These are phyloP conservation scores for Aspergillus sp. DNA, from an alignment of 2,329 filamentous ascomycete genomes.

Conservation along the genomic window DNA sequence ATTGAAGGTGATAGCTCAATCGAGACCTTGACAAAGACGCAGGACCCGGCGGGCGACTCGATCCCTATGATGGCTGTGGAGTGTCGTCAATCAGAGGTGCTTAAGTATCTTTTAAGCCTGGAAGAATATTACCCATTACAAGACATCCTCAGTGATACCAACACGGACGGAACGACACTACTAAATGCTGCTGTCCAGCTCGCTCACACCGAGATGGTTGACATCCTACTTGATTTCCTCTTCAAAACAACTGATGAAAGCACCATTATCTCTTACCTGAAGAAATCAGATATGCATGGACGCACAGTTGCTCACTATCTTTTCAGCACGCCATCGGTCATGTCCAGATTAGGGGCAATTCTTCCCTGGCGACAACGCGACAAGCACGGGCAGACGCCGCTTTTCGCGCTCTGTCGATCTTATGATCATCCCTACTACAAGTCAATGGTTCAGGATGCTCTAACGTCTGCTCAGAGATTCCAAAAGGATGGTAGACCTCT, in stretches of 20 bases:
- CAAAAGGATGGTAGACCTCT: conserved; percentile 77
- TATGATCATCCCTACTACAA: conserved; percentile 89
- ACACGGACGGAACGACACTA: conserved; percentile 84
- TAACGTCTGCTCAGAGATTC: conserved; percentile 66
- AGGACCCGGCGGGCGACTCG: conserved; percentile 70
- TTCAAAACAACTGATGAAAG: conserved; percentile 52
- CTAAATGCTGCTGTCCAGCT: conserved; percentile 87
- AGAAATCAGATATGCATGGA: conserved; percentile 74
- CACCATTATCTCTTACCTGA: conserved; percentile 63
- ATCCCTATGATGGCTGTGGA: conserved; percentile 83
- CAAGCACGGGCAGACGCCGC: conserved; percentile 94
- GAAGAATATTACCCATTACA: conserved; percentile 68
- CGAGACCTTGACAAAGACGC: conserved; percentile 54
- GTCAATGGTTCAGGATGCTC: conserved; percentile 77
- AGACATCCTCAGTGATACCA: conserved; percentile 73
- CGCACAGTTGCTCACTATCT: conserved; percentile 93
- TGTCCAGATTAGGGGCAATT: conserved; percentile 68
- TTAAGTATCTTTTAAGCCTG: conserved; percentile 75
- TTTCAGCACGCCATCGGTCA: conserved; percentile 81
- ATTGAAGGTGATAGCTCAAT: conserved; percentile 84
- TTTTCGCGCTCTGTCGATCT: conserved; percentile 90
- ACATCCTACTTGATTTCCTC: conserved; percentile 69
- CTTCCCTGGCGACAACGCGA: conserved; percentile 88
- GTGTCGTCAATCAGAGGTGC: conserved; percentile 62
- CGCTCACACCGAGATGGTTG: conserved; percentile 68